These are phyloP conservation scores for Lasiosphaeria hispida DNA, from an alignment of 495 filamentous ascomycete species.

Conservation along the genomic window DNA sequence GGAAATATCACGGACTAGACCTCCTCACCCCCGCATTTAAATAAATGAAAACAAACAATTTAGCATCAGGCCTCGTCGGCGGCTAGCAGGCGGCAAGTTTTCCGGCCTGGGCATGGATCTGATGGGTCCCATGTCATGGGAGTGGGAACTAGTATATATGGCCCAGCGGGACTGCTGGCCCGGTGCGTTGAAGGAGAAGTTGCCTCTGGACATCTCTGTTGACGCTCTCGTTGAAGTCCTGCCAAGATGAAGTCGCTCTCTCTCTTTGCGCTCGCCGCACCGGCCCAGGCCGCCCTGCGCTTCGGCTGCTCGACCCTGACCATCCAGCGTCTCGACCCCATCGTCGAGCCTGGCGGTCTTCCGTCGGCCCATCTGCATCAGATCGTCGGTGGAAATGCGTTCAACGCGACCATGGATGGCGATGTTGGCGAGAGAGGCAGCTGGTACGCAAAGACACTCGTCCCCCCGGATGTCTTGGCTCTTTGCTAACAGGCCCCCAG, in stretches of 20 bases:
- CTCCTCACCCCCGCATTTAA: too few relatives aligned
- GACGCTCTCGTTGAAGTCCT: not conserved
- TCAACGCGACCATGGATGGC: conserved; percentile 47
- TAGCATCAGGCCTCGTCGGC: too few relatives aligned
- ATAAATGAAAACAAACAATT: too few relatives aligned
- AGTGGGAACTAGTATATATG: too few relatives aligned
- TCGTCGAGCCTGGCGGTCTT: conserved; percentile 39
- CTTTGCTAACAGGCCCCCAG: conserved; percentile 3
- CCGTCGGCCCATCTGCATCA: conserved; percentile 49
- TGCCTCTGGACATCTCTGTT: too few relatives aligned
- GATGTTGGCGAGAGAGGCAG: conserved; percentile 42
- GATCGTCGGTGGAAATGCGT: conserved; percentile 49
- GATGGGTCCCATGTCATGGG: too few relatives aligned
- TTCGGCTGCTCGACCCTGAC: conserved; percentile 48
- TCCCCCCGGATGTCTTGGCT: too few relatives aligned
- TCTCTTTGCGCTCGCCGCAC: conserved; percentile 37
- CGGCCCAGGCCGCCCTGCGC: conserved; percentile 42
- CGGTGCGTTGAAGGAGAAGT: too few relatives aligned
- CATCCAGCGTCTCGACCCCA: conserved; percentile 46
- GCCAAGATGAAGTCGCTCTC: conserved; percentile 45
- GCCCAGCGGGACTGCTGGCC: too few relatives aligned
- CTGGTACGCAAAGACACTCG: conserved; percentile 11
- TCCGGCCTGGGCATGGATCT: too few relatives aligned
- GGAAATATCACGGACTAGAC: too few relatives aligned
- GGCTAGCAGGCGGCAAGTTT: too few relatives aligned